Evolutionary conservation across 2,329 filamentous ascomycete genomes (phyloP), one percentile per base, ranked within the genome.

Genomic region (Fusarium illudens): DNA sequence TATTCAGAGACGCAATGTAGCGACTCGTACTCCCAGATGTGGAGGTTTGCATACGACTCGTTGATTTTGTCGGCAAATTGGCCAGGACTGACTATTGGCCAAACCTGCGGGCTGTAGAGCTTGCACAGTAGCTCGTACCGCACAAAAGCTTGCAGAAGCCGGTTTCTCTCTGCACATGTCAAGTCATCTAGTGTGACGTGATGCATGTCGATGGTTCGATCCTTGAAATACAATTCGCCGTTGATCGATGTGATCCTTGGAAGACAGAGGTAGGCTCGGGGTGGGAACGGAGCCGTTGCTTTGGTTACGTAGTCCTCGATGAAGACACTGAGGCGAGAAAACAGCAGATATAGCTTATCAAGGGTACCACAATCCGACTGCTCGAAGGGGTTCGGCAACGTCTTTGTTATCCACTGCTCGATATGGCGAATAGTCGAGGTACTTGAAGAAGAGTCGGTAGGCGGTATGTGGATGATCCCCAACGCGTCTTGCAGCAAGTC

Each of bases 291-390:
- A 2, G 67, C 36, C 3, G 53, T 62, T 13, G 61, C 67, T n/a
- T 70, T 66, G 6, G 56, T 59, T 13, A 71, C 27, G 20, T 64
- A 71, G 30, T 70, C 67, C 29, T 68, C 67, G 1, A 66, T 42
- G 6, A 70, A 66, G 1, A 61, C 17, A 3, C 46, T n/a, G 3
- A 71, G 12, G 1, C 56, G 51, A 4, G 52, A 44, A 6, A 66
- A 54, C 1, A 66, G 27, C 2, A 25, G 30, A 19, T 50, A 33
- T 4, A 70, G 50, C 12, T 58, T 15, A 3, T 15, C 2, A 6
- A 68, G 37, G 13, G 53, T 49, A 4, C 3, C 11, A 17, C 30
- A 5, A 37, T 59, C 25, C 1, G 32, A 11, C 10, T 22, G 3
- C 10, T 55, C 11, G 9, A 67, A 44, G 2, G 60, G 61, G n/a